Evolutionary conservation across 257 asterid genomes (phyloP), one percentile per base, ranked within the genome.

Genomic region (Anisodus tanguticus): DNA sequence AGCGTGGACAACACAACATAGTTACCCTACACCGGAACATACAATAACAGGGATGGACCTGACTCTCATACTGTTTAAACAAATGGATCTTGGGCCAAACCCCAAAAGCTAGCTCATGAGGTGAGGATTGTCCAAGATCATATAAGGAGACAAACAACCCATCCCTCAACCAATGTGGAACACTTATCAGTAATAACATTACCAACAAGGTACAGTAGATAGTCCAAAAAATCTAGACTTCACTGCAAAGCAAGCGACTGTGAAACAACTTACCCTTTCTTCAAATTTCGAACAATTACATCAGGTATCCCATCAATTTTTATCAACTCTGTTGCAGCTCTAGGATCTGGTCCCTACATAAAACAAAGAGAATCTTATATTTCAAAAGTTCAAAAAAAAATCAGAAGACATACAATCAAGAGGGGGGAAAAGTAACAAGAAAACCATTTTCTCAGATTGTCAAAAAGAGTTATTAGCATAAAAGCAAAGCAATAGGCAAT

Each of bases 311-410:
- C 98, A 76, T 93, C 97, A 80, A 89, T 87, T 86, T 90, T 93
- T 71, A 97, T 94, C 64, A 95, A 85, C 81, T 97, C 98, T 1
- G 95, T 89, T 26, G 98, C 97, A 89, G 98, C 98, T 91, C 79
- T 91, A 55, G 94, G 83, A 69, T 91, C 91, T 45, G 98, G 99
- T 83, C 98, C 99, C 99, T 97, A 88, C 87, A 86, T 82, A 85
- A 26, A 79, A 83, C 54, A 39, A 85, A 68, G 86, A 58, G 66
- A 71, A 31, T 79, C 60, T 71, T 88, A 26, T 39, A 64, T 69
- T 49, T 51, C 37, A 51, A 43, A 74, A 76, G 54, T 5, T 31
- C 35, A 31, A 31, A 31, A 59, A 37, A 55, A 45, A 51, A 9
- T 49, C 4, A 78, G 77, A 26, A 26, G 49, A 82, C n/a, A 53